These are phyloP conservation scores for Lachnellula arida DNA, from an alignment of 2,329 filamentous ascomycete species.

Conservation along the genomic window DNA sequence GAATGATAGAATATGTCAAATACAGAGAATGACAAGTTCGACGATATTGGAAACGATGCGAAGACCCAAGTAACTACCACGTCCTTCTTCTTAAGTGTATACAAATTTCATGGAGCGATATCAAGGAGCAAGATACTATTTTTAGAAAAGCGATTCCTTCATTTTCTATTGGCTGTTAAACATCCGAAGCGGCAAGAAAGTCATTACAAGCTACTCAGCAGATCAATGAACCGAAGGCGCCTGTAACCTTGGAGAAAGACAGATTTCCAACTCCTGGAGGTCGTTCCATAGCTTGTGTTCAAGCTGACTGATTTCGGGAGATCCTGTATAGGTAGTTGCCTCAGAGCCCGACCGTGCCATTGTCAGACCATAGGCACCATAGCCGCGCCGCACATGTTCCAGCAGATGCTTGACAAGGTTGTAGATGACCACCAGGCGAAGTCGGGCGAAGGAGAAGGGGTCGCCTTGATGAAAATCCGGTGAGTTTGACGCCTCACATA, in stretches of 20 bases:
- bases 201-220: neutral
- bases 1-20: slow-evolving; percentile 3
- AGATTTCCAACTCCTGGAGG: slow-evolving; percentile 5
- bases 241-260: slow-evolving; percentile 5
- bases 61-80: slow-evolving; percentile 1
- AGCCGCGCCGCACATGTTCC: slow-evolving; percentile 3
- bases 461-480: slow-evolving; percentile 2
- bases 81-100: slow-evolving; percentile 7
- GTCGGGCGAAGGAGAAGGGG: slow-evolving; percentile 4
- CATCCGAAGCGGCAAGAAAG: slow-evolving; percentile 5
- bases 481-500: slow-evolving; percentile 6
- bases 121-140: slow-evolving; percentile 6
- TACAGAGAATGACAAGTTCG: neutral
- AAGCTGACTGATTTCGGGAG: slow-evolving; percentile 8
- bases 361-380: slow-evolving; percentile 6
- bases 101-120: slow-evolving; percentile 5
- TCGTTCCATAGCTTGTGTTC: slow-evolving; percentile 7
- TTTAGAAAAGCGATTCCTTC: slow-evolving; percentile 6
- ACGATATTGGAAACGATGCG: neutral
- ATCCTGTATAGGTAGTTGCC: neutral
- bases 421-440: slow-evolving; percentile 5
- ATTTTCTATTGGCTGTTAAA: slow-evolving; percentile 7
- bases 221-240: slow-evolving; percentile 3
- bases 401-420: slow-evolving; percentile 7
- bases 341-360: neutral